Evolutionary conservation across 768 basidiomycete genomes (phyloP).

Genomic region (Boletus coccyginus): DNA sequence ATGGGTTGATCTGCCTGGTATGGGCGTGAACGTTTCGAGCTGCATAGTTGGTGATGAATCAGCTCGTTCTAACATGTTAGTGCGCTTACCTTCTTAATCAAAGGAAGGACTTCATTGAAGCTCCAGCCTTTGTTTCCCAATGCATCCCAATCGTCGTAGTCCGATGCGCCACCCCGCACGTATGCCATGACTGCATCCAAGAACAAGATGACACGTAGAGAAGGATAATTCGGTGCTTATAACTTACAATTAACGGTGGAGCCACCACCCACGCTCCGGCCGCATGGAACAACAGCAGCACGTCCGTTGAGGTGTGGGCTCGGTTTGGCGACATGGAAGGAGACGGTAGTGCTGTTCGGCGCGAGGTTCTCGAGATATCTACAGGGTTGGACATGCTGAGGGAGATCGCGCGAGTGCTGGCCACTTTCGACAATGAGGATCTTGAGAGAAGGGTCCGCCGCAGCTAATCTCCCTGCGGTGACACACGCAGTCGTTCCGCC

Average conservation of each 20-base stretch:
- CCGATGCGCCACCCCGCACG: conserved; percentile 55
- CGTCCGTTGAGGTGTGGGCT: conserved; percentile 47
- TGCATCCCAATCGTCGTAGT: conserved; percentile 59
- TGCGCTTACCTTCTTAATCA: conserved; percentile 49
- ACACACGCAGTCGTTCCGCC: conserved; percentile 56
- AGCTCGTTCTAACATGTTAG: neutral
- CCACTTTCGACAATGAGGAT: conserved; percentile 65
- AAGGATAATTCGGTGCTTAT: no score
- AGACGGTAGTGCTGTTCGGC: conserved; percentile 41
- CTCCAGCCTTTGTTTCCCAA: conserved; percentile 61
- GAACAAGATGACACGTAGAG: no score
- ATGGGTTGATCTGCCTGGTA: conserved; percentile 33
- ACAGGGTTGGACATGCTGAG: conserved; percentile 51
- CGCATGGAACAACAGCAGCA: conserved; percentile 41
- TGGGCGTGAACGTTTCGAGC: conserved; percentile 37
- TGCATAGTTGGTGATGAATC: conserved; percentile 44
- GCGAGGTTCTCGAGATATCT: conserved; percentile 44
- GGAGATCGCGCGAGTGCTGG: conserved; percentile 45
- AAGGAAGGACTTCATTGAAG: conserved; percentile 52
- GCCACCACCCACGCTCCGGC: conserved; percentile 59
- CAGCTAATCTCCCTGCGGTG: conserved; percentile 47
- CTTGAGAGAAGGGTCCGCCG: conserved; percentile 50
- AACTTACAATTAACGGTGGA: conserved; percentile 57
- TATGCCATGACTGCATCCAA: conserved; percentile 43
- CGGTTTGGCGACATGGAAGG: conserved; percentile 37